Conservation (phyloP, 352 stramenopile species). For the Phytophthora quininea region DNA sequence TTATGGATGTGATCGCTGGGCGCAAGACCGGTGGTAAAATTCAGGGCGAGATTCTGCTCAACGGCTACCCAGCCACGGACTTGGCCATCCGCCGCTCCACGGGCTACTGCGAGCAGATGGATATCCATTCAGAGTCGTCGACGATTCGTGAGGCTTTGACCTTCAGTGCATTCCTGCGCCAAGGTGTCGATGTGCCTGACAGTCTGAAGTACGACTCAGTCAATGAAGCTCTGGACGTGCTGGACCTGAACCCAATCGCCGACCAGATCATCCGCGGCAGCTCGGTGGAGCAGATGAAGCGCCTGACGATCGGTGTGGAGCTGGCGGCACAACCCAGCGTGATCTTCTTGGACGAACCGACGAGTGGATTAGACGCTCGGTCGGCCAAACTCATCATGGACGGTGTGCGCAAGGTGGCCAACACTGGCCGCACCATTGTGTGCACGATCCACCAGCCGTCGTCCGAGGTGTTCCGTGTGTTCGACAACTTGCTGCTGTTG, state of each 20-base stretch:
- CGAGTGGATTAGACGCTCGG: no score
- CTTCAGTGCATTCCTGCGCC: constrained; percentile 37
- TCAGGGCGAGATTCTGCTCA: constrained; percentile 88
- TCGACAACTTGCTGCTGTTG: no score
- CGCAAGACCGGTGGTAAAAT: constrained; percentile 90
- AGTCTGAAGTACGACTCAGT: constrained; percentile 34
- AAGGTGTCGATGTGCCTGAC: constrained; percentile 40
- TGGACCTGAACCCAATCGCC: constrained; percentile 21
- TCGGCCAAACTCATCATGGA: no score
- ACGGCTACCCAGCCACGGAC: constrained; percentile 75
- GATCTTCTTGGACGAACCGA: constrained; percentile 59
- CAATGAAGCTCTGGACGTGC: constrained; percentile 30
- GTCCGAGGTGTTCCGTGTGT: no score
- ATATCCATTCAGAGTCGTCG: constrained; percentile 83
- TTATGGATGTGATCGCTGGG: constrained; percentile 94
- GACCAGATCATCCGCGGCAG: constrained; percentile 45
- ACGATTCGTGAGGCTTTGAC: constrained; percentile 78
- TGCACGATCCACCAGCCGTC: no score
- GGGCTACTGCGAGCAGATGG: constrained; percentile 80
- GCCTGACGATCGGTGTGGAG: constrained; percentile 1
- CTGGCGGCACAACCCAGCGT: neutral
- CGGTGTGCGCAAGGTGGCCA: no score
- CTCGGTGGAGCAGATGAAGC: constrained; percentile 35
- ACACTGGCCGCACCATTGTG: no score
- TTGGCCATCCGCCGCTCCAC: constrained; percentile 55